Base-by-base conservation (phyloP, 352 stramenopile species). In the Globisporangium spinosum region DNA sequence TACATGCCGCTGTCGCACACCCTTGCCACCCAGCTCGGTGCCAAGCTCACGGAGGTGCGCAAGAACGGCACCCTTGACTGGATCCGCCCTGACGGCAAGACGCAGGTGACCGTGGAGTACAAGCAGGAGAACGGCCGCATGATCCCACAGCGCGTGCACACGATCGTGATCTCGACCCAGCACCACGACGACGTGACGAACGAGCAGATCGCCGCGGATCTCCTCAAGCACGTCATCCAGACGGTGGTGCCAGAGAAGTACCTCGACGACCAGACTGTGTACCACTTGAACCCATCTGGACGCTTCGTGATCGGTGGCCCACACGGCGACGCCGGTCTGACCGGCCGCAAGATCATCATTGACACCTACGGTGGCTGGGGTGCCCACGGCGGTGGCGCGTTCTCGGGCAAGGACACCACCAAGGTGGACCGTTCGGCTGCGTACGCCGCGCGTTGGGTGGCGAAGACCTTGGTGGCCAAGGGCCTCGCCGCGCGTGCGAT, bases 151-250 rank as follows among this genome's bases (percentile, higher is more conserved):
- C 91, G 97, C 70, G 97, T 99, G 61, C 98, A 99, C 90, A 99
- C 98, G 22, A 89, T 99, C 62, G 96, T 99, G 56, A 99, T 99
- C 79, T 99, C 98, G 56, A 99, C 97, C 53, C 98, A 99, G 87
- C 98, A 99, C 87, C 94, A 95, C 74, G 96, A 99, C 67, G 95
- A 98, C 53, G 97, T 99, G 25, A 98, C 89, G 53, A 98, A 99
- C 77, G 97, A 99, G 77, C 97, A 99, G 77, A 99, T 99, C 76
- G 83, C 89, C 13, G 85, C 91, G 17, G 97, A 99, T 75, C 87
- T 99, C 5, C 98, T 99, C 89, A 98, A 99, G 84, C 92, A 99
- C 81, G 98, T 99, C 12, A 99, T 99, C 70, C 97, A 98, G 78
- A 89, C 93, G 2, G 97, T 99, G 43, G 93, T 99, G 67, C 97